Evolutionary conservation across 106 monocot genomes (phyloP), one percentile per base, ranked within the genome.

Genomic region (Acorus gramineus): DNA sequence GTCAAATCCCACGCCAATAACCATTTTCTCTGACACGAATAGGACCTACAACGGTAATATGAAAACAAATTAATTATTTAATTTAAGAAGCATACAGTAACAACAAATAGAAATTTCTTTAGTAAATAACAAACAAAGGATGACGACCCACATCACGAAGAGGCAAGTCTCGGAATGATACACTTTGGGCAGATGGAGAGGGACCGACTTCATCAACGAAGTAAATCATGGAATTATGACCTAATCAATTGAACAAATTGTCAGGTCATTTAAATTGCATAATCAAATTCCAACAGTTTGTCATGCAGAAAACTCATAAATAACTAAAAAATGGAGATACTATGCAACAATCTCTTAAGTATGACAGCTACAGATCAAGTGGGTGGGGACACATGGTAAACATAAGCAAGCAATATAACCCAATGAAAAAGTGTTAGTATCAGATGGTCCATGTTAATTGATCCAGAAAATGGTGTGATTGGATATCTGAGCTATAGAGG

Each of bases 91-190:
- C 28, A 28, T 28, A 28, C 28, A 28, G 28, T 28, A 28, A 28
- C 28, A 28, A 28, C 28, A 44, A 44, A 56, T 6, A 9, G 47
- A 51, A 7, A 7, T 47, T 43, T 42, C 14, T 11, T 44, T n/a
- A 0, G 12, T 7, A 11, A 49, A 8, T 46, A 68, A 46, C 65
- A 51, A 78, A 82, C 73, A 79, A 71, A 87, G 78, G 78, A 87
- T 85, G 87, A 87, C 90, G 82, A 91, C 95, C 90, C 95, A 96
- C 95, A 96, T 96, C 95, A 96, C 90, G 85, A 42, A 96, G 95
- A 73, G 95, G 95, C 67, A 96, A 74, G 68, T 87, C 85, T 51
- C 87, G 86, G 58, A 91, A 83, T 52, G 95, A 76, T 51, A 96
- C 74, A 77, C 71, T 96, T 71, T 96, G 95, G 72, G 90, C 87